phyloP scores from a whole-genome alignment of 2,329 filamentous ascomycete genomes.

The Xylaria sp. region DNA sequence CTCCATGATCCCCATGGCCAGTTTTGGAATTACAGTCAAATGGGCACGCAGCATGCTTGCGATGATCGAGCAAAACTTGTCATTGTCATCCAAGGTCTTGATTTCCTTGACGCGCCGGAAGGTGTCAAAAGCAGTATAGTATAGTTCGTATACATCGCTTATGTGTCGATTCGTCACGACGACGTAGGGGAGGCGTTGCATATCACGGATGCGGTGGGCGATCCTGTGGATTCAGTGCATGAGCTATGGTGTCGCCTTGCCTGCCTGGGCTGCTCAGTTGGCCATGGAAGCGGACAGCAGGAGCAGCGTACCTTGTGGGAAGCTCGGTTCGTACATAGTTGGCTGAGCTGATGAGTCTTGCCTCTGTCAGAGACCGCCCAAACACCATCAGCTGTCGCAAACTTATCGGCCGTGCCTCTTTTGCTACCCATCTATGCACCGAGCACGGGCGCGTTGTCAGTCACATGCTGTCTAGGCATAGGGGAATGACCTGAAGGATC shows the following conservation, averaged over 20 bases:
- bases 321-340: conserved; percentile 98
- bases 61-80: conserved; percentile 83
- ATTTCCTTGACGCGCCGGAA: conserved; percentile 88
- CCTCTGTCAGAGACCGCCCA: conserved; percentile 90
- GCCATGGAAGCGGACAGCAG: not conserved
- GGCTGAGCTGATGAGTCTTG: conserved; percentile 88
- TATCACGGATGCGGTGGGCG: conserved; percentile 93
- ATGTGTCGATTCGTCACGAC: conserved; percentile 97
- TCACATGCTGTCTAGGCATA: conserved; percentile 3
- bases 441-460: conserved; percentile 27
- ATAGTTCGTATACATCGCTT: conserved; percentile 93
- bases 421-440: conserved; percentile 84
- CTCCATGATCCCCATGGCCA: conserved; percentile 94
- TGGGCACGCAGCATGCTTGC: conserved; percentile 85
- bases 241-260: conserved; percentile 1
- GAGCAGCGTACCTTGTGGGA: conserved; percentile 73
- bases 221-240: conserved; percentile 64
- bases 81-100: conserved; percentile 88
- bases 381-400: conserved; percentile 97
- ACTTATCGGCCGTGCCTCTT: conserved; percentile 94
- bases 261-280: not conserved
- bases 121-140: conserved; percentile 94
- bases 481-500: conserved; percentile 27
- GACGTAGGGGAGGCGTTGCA: conserved; percentile 95
- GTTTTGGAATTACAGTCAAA: conserved; percentile 89